A percentile compares a stretch with the other conserved stretches of the same genome.
Evolutionary conservation across 768 basidiomycete genomes (phyloP).

Genomic region (Suillus placidus): DNA sequence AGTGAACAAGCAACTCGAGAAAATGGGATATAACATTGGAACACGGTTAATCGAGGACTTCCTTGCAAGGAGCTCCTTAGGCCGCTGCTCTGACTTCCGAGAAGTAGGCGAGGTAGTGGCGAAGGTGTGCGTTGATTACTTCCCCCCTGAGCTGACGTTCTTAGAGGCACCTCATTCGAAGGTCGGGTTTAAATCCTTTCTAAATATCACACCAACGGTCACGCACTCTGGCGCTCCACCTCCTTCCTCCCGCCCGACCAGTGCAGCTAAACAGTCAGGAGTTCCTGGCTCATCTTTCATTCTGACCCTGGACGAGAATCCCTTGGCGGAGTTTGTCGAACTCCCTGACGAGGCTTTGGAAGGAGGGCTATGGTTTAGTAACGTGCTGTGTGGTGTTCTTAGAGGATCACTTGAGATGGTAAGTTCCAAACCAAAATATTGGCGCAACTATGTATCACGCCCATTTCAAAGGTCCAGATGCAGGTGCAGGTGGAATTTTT

Average conservation of each 20-base stretch:
- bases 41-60: conserved; percentile 97
- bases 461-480: conserved; percentile 78
- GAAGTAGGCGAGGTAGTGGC: conserved; percentile 96
- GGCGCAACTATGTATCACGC: neutral
- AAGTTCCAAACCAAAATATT: conserved; percentile 25
- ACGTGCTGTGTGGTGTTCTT: conserved; percentile 92
- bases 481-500: conserved; percentile 90
- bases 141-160: conserved; percentile 7
- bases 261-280: conserved; percentile 42
- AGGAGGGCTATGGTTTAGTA: conserved; percentile 96
- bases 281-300: conserved; percentile 67
- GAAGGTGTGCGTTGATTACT: conserved; percentile 58
- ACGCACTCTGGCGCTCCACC: conserved; percentile 65
- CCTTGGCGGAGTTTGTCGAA: conserved; percentile 95
- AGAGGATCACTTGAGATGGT: conserved; percentile 98
- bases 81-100: conserved; percentile 89
- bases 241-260: conserved; percentile 52
- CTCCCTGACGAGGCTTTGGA: conserved; percentile 91
- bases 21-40: conserved; percentile 99
- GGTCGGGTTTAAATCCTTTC: conserved; percentile 98
- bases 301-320: conserved; percentile 93
- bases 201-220: conserved; percentile 87
- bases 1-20: conserved; percentile 95
- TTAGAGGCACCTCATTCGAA: conserved; percentile 30
- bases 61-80: conserved; percentile 87